Evolutionary conservation across 805 yeast species (phyloP).

Genomic region (Starmerella davenportii): DNA sequence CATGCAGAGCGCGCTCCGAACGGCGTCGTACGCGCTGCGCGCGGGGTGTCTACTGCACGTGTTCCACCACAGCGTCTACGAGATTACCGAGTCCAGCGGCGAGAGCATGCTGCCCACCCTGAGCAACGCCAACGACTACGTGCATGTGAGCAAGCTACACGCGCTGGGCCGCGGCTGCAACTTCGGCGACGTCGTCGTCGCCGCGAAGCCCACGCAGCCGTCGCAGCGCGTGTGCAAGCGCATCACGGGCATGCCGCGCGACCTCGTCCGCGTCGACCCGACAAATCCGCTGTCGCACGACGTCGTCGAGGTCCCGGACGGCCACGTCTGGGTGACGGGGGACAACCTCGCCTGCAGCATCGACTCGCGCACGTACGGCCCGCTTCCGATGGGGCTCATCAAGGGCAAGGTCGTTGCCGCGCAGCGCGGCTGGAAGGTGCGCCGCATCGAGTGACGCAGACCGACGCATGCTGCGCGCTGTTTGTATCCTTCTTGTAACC

Average conservation of each 20-base stretch:
- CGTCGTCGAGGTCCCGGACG: conserved; percentile 67
- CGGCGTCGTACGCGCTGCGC: conserved; percentile 22
- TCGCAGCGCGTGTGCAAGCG: conserved; percentile 76
- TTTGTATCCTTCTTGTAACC: too few relatives aligned
- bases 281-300: conserved; percentile 24
- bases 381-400: conserved; percentile 74
- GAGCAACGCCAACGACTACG: conserved; percentile 55
- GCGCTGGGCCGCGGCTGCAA: conserved; percentile 47
- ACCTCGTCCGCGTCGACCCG: conserved; percentile 65
- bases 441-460: neutral
- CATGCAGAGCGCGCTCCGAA: too few relatives aligned
- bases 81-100: conserved; percentile 68
- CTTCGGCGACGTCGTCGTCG: conserved; percentile 78
- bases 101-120: conserved; percentile 93
- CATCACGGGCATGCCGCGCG: conserved; percentile 93
- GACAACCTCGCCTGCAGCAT: conserved; percentile 75
- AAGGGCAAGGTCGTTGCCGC: conserved; percentile 48
- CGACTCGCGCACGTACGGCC: conserved; percentile 78
- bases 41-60: conserved; percentile 35
- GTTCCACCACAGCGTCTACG: conserved; percentile 46
- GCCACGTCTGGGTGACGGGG: conserved; percentile 96
- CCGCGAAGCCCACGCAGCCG: conserved; percentile 79
- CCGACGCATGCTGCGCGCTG: too few relatives aligned
- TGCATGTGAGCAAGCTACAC: conserved; percentile 46
- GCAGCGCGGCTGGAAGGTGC: neutral